Base-by-base conservation (phyloP, 768 basidiomycete species). In the Brasilioporus rufonigricans region DNA sequence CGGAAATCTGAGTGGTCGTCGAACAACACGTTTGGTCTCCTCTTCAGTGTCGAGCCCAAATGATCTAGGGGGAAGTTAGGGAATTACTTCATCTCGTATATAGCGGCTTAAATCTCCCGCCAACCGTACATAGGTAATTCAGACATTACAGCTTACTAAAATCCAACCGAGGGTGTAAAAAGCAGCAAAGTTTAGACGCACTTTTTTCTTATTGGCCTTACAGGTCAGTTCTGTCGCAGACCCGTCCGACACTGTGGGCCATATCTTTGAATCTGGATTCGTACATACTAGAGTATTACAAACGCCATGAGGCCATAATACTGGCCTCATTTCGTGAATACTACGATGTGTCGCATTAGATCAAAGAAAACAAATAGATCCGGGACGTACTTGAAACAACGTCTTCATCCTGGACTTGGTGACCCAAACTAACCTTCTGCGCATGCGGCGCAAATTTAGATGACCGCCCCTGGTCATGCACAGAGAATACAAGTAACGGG, bases 371-470 rank as follows among this genome's bases (percentile, higher is more conserved):
- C 7, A n/a, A 41, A 35, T 26, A 24, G 6, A 50, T 21, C 19
- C 19, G 48, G 31, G 27, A 81, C 90, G 63, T 64, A 93, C 92
- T 90, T 29, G 91, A 92, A 49, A 93, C 90, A 12, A 93, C 89
- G 67, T 93, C 91, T 66, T 92, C 91, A 61, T 93, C 91, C 61
- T 86, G 85, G 18, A 96, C 89, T 55, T 83, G 81, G 75, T 95
- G 94, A 24, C 73, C 74, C 59, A 95, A 73, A 52, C 93, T 91
- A 58, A 96, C 92, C 70, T 97, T 97, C 72, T 97, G 94, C 3
- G 93, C 92, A 64, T 97, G 91, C 5, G 93, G 93, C 39, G 85
- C 77, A 71, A 97, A 97, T 72, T 94, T 95, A 65, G 91, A 93
- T 26, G 93, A 95, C 70, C 91, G 92, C 2, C 94, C 94, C 93